phyloP scores from a whole-genome alignment of 73 alveolate genomes.

The Paramecium sonneborni region DNA sequence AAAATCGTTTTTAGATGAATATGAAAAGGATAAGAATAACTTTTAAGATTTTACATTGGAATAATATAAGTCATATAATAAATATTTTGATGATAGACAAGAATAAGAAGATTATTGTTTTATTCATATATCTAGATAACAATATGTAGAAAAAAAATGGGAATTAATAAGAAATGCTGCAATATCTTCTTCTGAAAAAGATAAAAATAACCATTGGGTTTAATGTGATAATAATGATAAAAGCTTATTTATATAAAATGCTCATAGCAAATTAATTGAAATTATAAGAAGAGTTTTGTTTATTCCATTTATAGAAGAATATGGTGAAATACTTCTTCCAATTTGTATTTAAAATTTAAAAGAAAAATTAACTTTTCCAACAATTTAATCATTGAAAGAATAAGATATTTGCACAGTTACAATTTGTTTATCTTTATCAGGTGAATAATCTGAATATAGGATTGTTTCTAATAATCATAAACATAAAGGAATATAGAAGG shows the following conservation, averaged over 20 bases:
- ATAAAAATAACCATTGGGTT: background rate
- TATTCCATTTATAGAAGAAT: constrained; percentile 43
- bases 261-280: background rate
- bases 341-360: constrained; percentile 32
- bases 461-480: background rate
- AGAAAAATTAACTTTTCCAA: constrained; percentile 25
- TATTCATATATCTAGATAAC: background rate
- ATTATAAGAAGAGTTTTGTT: background rate
- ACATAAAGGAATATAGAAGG: background rate
- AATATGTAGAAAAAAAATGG: background rate
- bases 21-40: constrained; percentile 25
- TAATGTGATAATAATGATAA: background rate
- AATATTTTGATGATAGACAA: constrained; percentile 19
- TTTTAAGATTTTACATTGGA: background rate
- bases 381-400: background rate
- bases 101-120: background rate
- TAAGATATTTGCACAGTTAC: background rate
- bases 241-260: background rate
- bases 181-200: background rate
- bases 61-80: background rate
- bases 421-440: background rate
- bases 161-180: background rate
- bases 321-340: constrained; percentile 17
- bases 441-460: constrained; percentile 23
- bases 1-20: background rate